Evolutionary conservation across 805 yeast genomes (phyloP), one percentile per base, ranked within the genome.

Genomic region (Isabelozyma pseudorhagii): DNA sequence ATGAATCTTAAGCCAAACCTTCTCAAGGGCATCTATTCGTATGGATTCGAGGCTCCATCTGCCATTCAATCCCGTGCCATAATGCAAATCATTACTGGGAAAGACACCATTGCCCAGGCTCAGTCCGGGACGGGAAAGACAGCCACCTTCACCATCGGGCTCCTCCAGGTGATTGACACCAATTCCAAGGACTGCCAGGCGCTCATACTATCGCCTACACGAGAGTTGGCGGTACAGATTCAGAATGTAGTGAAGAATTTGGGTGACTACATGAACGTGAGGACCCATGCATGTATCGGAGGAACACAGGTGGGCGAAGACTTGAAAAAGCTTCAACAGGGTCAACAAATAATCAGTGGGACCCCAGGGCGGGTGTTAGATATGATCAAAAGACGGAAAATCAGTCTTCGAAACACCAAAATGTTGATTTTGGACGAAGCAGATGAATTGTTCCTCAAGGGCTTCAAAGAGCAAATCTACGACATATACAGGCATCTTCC

Each of bases 41-140:
- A 87, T 77, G 97, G 98, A 71, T 94, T 90, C 71, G 98, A 93
- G 76, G 82, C 83, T 48, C 99, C 99, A 57, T 91, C 97, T 48
- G 94, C 98, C 50, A 94, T 94, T 76, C 99, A 94, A 78, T 92
- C 91, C 67, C 84, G 99, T 72, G 99, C 98, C 55, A 94, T 94
- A 61, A 77, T 87, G 74, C 99, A 96, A 69, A 92, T 94, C 71
- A 87, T 91, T 62, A 85, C 84, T 65, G 97, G 97, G 50, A 85
- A 91, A 71, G 99, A 94, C 72, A 96, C 92, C 48, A 83, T 94
- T 55, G 99, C 99, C 53, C 99, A 94, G 77, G 98, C 99, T 51
- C 99, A 94, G 75, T 90, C 97, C 38, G 99, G 99, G 74, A 94
- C 99, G 45, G 99, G 99, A 74, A 94, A 94, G 77, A 94, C 99